Conservation (phyloP, 768 basidiomycete genomes). For the Hygrocybe coccinea region DNA sequence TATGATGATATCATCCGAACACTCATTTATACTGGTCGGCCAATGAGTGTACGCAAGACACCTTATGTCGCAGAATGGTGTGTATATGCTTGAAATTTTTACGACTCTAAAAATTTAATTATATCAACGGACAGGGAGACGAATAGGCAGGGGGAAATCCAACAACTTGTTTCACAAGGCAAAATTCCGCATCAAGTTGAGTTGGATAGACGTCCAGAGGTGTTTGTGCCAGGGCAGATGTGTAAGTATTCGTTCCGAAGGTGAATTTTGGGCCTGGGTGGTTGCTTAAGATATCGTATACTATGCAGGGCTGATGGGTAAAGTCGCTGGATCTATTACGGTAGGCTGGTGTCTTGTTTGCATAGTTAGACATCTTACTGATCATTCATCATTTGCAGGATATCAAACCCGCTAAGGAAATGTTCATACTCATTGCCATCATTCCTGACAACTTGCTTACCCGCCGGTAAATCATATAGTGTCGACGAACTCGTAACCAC, state of each 20-base stretch:
- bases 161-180: slow-evolving; percentile 73
- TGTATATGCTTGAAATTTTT: neutral
- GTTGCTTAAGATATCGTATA: neutral
- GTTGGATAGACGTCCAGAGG: slow-evolving; percentile 76
- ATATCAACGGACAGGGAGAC: slow-evolving; percentile 51
- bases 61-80: slow-evolving; percentile 83
- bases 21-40: slow-evolving; percentile 84
- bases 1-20: slow-evolving; percentile 80
- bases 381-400: slow-evolving; percentile 38
- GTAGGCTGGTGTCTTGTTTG: slow-evolving; percentile 31
- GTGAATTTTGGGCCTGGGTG: neutral
- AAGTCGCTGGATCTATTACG: slow-evolving; percentile 66
- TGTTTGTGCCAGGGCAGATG: slow-evolving; percentile 54
- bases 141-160: slow-evolving; percentile 75
- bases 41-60: slow-evolving; percentile 78
- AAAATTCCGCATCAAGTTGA: slow-evolving; percentile 71
- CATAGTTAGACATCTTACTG: slow-evolving; percentile 2
- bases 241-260: slow-evolving; percentile 30
- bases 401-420: slow-evolving; percentile 79
- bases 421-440: slow-evolving; percentile 44
- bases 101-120: neutral
- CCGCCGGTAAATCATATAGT: slow-evolving; percentile 34
- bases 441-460: neutral
- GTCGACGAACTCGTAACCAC: slow-evolving; percentile 78
- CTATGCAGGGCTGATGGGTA: slow-evolving; percentile 67